Evolutionary conservation across 148 eudicot species (phyloP).

Genomic region (Mesembryanthemum crystallinum): DNA sequence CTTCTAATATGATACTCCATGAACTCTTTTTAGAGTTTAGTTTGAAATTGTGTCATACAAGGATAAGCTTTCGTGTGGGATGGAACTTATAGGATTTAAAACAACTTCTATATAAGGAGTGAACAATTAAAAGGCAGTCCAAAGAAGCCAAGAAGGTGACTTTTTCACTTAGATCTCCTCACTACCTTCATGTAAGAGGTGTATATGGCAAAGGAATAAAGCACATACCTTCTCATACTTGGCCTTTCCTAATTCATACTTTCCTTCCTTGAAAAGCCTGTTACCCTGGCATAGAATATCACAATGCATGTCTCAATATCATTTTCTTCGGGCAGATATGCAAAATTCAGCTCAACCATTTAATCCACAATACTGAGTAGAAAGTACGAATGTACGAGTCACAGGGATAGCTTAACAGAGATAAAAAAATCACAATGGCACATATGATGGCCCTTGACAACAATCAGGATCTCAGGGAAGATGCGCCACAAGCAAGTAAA

Average conservation of each 20-base stretch:
- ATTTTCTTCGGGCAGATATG: neutral
- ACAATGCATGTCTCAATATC: slow-evolving; percentile 1
- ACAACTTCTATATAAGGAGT: neutral
- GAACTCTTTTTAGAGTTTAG: no score
- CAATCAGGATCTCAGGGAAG: slow-evolving; percentile 4
- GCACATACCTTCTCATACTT: slow-evolving; percentile 86
- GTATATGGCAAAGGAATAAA: neutral
- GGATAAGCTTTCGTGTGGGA: neutral
- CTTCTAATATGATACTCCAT: neutral
- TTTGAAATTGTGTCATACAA: neutral
- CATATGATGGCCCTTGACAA: neutral
- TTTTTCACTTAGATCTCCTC: neutral
- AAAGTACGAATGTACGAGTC: neutral
- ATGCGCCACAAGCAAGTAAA: neutral
- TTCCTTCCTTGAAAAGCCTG: slow-evolving; percentile 95
- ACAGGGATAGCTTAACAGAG: slow-evolving; percentile 2
- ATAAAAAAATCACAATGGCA: neutral
- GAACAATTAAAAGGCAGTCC: neutral
- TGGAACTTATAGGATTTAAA: neutral
- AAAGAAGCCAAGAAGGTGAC: neutral
- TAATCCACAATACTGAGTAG: neutral
- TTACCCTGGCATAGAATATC: slow-evolving; percentile 66
- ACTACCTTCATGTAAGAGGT: neutral
- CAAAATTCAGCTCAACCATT: neutral
- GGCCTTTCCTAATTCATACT: slow-evolving; percentile 89